These are phyloP conservation scores for Zizania palustris DNA, from an alignment of 202 grass and related monocot genomes.

Conservation along the genomic window DNA sequence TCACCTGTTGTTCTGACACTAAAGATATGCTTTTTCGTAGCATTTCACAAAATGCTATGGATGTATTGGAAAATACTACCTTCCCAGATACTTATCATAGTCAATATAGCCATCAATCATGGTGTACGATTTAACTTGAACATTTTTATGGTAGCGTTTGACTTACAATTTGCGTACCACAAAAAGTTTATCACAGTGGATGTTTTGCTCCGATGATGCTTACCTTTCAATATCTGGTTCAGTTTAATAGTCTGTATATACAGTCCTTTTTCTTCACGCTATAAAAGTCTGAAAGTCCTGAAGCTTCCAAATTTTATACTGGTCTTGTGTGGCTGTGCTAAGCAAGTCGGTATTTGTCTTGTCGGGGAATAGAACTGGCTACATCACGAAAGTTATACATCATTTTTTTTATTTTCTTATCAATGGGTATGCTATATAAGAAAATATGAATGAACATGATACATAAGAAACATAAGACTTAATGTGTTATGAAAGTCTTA, in stretches of 20 bases:
- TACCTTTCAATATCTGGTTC: not conserved
- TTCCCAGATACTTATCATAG: not conserved
- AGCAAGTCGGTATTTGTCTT: not conserved
- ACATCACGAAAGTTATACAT: no score
- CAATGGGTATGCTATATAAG: no score
- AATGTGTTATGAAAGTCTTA: no score
- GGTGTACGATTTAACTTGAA: slow-evolving; percentile 24
- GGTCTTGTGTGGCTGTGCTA: not conserved
- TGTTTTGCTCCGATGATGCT: not conserved
- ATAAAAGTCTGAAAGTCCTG: not conserved
- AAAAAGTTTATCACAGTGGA: not conserved
- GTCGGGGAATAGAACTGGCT: no score
- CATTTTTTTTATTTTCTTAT: no score
- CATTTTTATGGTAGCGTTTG: not conserved
- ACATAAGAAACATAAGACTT: no score
- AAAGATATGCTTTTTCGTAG: not conserved
- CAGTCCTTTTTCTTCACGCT: not conserved
- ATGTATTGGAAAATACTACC: not conserved
- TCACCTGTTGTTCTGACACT: not conserved
- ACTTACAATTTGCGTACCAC: not conserved
- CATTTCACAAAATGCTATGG: not conserved
- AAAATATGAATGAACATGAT: no score
- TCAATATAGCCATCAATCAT: not conserved
- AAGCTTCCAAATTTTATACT: not conserved
- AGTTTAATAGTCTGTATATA: not conserved